These are phyloP conservation scores for Zygnema cylindricum DNA, from an alignment of 139 green algal species.

Conservation along the genomic window DNA sequence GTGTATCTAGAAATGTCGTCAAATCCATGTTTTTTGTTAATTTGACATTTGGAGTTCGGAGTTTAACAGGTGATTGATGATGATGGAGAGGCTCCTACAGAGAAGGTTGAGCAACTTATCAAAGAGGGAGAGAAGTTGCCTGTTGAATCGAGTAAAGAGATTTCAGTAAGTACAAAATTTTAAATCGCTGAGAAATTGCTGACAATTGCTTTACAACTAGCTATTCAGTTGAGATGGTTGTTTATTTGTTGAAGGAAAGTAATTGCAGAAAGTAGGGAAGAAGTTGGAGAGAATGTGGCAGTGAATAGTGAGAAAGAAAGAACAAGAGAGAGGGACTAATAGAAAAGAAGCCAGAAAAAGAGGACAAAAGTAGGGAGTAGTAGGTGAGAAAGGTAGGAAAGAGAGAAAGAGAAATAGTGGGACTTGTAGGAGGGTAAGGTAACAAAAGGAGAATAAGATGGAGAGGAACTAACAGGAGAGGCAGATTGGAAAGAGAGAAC, in stretches of 20 bases:
- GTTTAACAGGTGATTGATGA: constrained; percentile 6
- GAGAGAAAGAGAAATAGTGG: too few species aligned
- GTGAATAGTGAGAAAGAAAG: not conserved
- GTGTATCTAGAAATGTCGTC: too few species aligned
- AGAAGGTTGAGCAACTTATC: constrained; percentile 41
- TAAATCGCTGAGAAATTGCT: not conserved
- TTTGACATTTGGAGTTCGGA: too few species aligned
- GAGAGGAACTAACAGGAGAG: too few species aligned
- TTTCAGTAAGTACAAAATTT: not conserved
- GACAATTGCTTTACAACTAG: not conserved
- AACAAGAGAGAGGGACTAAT: not conserved
- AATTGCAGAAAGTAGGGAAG: not conserved
- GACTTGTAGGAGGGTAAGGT: too few species aligned
- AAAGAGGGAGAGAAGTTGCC: constrained; percentile 36
- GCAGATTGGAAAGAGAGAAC: too few species aligned
- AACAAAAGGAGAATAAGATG: too few species aligned
- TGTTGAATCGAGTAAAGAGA: constrained; percentile 40
- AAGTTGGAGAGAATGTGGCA: not conserved
- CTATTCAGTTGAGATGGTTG: not conserved
- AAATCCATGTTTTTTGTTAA: too few species aligned
- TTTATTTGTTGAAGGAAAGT: not conserved
- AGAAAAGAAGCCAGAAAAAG: too few species aligned
- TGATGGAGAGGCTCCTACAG: constrained; percentile 24
- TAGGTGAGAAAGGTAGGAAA: too few species aligned
- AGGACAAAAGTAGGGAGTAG: too few species aligned